Percentiles rank a stretch among this genome's conserved stretches.
Evolutionary conservation across 306 rosid genomes (phyloP).

Genomic region (Prunus salicina): DNA sequence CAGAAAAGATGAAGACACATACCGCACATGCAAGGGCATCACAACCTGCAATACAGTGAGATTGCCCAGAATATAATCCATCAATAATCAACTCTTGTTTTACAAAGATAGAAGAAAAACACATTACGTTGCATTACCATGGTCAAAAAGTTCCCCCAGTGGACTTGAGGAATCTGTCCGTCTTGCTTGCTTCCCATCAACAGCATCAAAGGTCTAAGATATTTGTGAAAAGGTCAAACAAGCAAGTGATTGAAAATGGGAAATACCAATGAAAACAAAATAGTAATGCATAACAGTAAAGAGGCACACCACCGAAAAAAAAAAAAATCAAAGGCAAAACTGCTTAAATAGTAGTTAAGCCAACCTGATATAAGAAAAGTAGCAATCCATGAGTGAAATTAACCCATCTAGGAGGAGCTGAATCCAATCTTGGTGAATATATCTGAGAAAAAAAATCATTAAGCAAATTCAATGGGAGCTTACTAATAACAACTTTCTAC

Average conservation of each 20-base stretch:
- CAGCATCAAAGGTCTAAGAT: conserved; percentile 91
- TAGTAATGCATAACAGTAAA: not conserved
- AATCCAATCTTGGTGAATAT: conserved; percentile 78
- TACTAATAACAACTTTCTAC: not conserved
- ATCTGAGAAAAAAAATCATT: conserved; percentile 43
- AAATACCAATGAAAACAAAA: conserved; percentile 11
- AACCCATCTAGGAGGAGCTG: conserved; percentile 98
- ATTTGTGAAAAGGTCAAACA: conserved; percentile 15
- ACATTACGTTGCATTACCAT: conserved; percentile 51
- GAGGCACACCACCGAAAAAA: not conserved
- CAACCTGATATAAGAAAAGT: conserved; percentile 92
- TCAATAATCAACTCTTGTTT: conserved; percentile 21
- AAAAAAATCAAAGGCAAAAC: not conserved
- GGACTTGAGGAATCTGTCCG: conserved; percentile 97
- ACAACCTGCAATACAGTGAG: conserved; percentile 70
- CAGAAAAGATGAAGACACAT: conserved; percentile 29
- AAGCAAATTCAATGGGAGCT: not conserved
- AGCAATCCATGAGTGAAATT: conserved; percentile 87
- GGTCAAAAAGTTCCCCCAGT: conserved; percentile 94
- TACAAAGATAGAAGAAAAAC: conserved; percentile 11
- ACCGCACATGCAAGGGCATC: conserved; percentile 99
- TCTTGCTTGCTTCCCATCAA: conserved; percentile 99
- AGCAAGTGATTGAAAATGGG: not conserved
- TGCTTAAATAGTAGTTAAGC: conserved; percentile 11
- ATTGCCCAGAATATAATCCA: conserved; percentile 17